Evolutionary conservation across 1,284 basidiomycete species (phyloP).

Genomic region (Apiotrichum sp.): DNA sequence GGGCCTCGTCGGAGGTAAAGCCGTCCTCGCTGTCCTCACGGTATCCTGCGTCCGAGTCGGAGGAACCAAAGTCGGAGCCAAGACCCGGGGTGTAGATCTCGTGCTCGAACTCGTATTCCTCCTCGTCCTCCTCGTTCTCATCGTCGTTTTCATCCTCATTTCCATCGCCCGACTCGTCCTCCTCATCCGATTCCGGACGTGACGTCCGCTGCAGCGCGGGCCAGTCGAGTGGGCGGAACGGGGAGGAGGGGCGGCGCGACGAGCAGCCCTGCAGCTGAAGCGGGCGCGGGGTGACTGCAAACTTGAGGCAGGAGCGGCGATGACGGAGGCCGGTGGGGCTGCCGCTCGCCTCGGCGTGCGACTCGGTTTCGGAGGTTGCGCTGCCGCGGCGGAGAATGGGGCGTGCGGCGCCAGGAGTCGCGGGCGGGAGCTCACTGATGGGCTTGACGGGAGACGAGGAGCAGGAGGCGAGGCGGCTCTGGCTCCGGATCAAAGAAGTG

Average conservation of each 20-base stretch:
- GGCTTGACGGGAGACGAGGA: neutral
- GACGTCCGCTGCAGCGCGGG: neutral
- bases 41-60: conserved; percentile 16
- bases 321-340: neutral
- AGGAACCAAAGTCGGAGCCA: neutral
- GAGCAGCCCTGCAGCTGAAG: conserved; percentile 7
- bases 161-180: neutral
- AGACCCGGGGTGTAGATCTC: conserved; percentile 5
- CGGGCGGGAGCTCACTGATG: neutral
- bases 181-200: neutral
- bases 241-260: neutral
- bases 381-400: conserved; percentile 15
- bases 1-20: conserved; percentile 15
- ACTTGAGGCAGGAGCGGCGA: conserved; percentile 20
- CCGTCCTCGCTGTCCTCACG: conserved; percentile 23
- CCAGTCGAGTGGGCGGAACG: neutral
- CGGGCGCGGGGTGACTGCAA: conserved; percentile 18
- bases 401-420: neutral
- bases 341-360: neutral
- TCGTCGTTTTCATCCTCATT: neutral
- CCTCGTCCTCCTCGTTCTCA: neutral
- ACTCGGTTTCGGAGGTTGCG: neutral
- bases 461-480: conserved; percentile 2
- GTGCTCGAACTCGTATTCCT: conserved; percentile 1
- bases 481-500: conserved; percentile 17